Percentiles rank a stretch among this genome's conserved stretches.
Evolutionary conservation across 2,329 filamentous ascomycete genomes (phyloP).

Genomic region (Helicocarpus griseus): DNA sequence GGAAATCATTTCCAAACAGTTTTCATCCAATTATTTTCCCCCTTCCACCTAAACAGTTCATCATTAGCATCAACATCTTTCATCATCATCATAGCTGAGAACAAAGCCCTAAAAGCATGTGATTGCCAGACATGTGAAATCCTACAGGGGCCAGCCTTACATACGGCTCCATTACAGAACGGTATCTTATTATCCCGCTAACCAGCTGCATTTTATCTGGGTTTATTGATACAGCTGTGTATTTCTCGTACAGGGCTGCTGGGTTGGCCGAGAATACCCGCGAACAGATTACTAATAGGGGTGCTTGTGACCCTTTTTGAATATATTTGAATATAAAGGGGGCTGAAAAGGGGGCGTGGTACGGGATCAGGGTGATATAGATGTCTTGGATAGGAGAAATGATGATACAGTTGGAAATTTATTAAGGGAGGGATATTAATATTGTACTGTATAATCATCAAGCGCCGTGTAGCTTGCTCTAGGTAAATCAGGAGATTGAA

Average conservation of each 20-base stretch:
- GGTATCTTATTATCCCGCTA: too few species aligned
- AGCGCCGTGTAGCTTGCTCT: background rate
- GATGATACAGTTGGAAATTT: too few species aligned
- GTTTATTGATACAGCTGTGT: too few species aligned
- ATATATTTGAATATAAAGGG: background rate
- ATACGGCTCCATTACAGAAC: too few species aligned
- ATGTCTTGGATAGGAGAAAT: too few species aligned
- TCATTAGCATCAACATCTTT: background rate
- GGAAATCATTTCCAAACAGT: too few species aligned
- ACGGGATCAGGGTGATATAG: too few species aligned
- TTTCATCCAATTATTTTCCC: background rate
- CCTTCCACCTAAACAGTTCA: background rate
- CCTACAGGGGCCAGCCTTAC: background rate
- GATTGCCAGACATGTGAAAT: background rate
- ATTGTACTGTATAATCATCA: background rate
- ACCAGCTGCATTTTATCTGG: too few species aligned
- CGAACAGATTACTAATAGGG: background rate
- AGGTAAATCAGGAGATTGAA: too few species aligned
- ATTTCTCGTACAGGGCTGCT: too few species aligned
- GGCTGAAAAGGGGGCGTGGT: background rate
- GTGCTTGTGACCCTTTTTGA: background rate
- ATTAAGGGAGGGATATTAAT: background rate
- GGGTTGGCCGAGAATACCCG: background rate
- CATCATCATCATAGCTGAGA: background rate
- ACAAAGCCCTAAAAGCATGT: background rate